phyloP scores from a whole-genome alignment of 208 protist species.

The Trypanosoma vivax region DNA sequence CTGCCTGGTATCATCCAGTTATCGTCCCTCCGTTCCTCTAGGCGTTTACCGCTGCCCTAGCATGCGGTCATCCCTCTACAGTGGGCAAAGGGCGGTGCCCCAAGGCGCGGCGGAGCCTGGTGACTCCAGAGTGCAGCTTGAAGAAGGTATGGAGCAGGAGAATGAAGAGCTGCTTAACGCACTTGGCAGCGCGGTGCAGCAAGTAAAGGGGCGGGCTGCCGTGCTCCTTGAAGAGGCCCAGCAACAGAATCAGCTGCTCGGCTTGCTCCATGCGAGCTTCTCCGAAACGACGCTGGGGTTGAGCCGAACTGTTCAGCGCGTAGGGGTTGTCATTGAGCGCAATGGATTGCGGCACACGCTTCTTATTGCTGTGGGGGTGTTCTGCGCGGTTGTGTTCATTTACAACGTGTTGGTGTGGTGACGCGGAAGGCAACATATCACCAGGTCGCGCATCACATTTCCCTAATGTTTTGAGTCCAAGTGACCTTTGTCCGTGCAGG shows the following conservation, averaged over 20 bases:
- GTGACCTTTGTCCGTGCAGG: not conserved
- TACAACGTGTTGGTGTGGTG: conserved; percentile 6
- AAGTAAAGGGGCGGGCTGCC: conserved; percentile 60
- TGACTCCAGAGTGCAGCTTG: conserved; percentile 32
- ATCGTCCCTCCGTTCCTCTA: not conserved
- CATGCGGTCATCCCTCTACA: conserved; percentile 73
- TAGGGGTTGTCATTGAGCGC: conserved; percentile 46
- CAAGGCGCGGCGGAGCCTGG: not conserved
- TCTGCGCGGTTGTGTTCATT: conserved; percentile 28
- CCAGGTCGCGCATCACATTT: not conserved
- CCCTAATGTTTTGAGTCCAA: not conserved
- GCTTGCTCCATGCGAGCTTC: conserved; percentile 36
- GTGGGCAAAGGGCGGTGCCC: conserved; percentile 1
- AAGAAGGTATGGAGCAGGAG: conserved; percentile 65
- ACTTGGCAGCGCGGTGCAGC: conserved; percentile 42
- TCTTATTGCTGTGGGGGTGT: conserved; percentile 26
- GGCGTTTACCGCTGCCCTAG: not conserved
- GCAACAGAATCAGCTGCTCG: conserved; percentile 69
- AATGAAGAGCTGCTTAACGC: conserved; percentile 75
- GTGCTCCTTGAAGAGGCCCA: conserved; percentile 50
- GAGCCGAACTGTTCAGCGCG: conserved; percentile 30
- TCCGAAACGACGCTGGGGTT: conserved; percentile 49
- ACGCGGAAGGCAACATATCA: no score
- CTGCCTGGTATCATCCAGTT: not conserved
- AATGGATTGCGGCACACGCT: conserved; percentile 59